Evolutionary conservation across 768 basidiomycete species (phyloP).

Genomic region (Leccinum broughii): DNA sequence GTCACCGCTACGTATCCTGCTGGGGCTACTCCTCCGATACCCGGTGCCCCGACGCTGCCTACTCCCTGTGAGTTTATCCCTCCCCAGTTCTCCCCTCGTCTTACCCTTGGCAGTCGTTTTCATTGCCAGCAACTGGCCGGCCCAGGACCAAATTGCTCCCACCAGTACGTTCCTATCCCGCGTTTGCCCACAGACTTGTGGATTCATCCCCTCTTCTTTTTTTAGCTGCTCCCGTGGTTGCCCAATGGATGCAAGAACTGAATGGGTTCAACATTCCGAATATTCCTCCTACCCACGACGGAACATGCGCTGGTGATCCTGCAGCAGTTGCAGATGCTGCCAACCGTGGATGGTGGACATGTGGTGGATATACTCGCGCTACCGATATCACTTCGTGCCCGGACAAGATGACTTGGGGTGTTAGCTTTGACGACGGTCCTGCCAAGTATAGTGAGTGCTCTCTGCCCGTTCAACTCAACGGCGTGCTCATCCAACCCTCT

Average conservation of each 20-base stretch:
- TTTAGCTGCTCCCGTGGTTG: conserved; percentile 48
- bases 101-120: conserved; percentile 42
- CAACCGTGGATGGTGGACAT: conserved; percentile 89
- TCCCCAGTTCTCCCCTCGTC: neutral
- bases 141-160: conserved; percentile 57
- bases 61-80: conserved; percentile 48
- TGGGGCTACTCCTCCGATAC: conserved; percentile 61
- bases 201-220: neutral
- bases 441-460: conserved; percentile 67
- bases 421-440: conserved; percentile 89
- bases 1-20: conserved; percentile 54
- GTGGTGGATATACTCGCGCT: conserved; percentile 64
- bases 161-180: conserved; percentile 45
- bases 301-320: conserved; percentile 66
- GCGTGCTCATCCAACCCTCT: conserved; percentile 11
- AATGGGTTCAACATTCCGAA: conserved; percentile 69
- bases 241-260: conserved; percentile 74
- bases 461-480: neutral
- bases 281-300: conserved; percentile 60
- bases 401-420: conserved; percentile 71
- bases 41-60: conserved; percentile 69
- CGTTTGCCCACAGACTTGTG: neutral
- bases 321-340: conserved; percentile 54
- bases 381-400: conserved; percentile 70
- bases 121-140: conserved; percentile 55